phyloP scores from a whole-genome alignment of 805 yeast genomes.

The Wickerhamomyces subpelliculosus region DNA sequence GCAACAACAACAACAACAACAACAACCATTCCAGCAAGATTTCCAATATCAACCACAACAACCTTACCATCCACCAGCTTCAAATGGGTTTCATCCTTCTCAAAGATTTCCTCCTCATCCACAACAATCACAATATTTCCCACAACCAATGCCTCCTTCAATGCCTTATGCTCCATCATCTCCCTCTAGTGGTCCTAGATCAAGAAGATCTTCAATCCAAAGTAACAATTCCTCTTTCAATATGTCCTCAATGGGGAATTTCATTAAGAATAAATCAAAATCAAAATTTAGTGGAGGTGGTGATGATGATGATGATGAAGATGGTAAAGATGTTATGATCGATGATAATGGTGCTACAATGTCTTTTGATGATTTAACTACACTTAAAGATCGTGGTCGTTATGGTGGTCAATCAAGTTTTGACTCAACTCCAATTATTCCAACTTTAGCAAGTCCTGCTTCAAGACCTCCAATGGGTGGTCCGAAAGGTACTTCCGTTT shows the following conservation, averaged over 20 bases:
- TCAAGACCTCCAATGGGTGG: conserved; percentile 12
- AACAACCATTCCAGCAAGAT: conserved; percentile 3
- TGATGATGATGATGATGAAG: conserved; percentile 30
- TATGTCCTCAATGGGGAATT: neutral
- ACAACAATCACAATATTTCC: neutral
- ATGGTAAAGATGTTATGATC: conserved; percentile 28
- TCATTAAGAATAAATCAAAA: conserved; percentile 9
- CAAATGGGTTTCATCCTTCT: too few relatives aligned
- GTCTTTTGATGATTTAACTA: conserved; percentile 59
- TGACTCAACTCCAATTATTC: conserved; percentile 71
- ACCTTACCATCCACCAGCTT: too few relatives aligned
- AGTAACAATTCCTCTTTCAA: conserved; percentile 9
- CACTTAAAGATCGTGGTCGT: conserved; percentile 59
- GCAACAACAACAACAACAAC: conserved; percentile 13
- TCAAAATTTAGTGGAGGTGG: conserved; percentile 20
- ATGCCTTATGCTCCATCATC: neutral
- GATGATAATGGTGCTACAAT: conserved; percentile 30
- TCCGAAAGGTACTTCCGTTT: conserved; percentile 25
- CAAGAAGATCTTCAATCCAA: conserved; percentile 14
- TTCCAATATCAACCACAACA: conserved; percentile 4
- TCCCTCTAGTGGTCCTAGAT: conserved; percentile 4
- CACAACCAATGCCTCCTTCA: neutral
- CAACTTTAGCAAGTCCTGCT: conserved; percentile 44
- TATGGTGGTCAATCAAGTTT: conserved; percentile 42
- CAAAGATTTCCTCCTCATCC: neutral